phyloP scores from a whole-genome alignment of 2,329 filamentous ascomycete genomes.

The Xylaria sp. region DNA sequence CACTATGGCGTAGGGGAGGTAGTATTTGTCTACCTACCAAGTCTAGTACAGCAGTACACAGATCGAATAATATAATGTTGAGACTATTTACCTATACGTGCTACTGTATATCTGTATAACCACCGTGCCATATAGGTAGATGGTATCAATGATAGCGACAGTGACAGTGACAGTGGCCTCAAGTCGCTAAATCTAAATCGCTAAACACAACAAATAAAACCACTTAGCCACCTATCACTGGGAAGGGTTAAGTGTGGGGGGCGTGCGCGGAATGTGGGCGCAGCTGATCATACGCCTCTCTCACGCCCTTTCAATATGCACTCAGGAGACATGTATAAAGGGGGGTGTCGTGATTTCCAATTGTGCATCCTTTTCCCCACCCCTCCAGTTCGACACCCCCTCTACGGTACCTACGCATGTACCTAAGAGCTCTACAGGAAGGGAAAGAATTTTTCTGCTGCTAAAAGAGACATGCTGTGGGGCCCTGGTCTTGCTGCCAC shows the following conservation, averaged over 20 bases:
- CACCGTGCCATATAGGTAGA: neutral
- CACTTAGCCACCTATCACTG: neutral
- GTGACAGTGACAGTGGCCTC: neutral
- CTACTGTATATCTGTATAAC: neutral
- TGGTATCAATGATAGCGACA: neutral
- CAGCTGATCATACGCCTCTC: slow-evolving; percentile 38
- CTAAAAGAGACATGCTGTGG: slow-evolving; percentile 32
- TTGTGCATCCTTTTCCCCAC: slow-evolving; percentile 35
- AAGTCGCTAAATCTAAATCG: neutral
- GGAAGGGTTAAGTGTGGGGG: slow-evolving; percentile 15
- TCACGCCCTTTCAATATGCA: slow-evolving; percentile 25
- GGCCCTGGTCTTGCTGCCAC: slow-evolving; percentile 21
- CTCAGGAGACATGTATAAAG: slow-evolving; percentile 34
- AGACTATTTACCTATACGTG: neutral
- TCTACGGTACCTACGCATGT: neutral
- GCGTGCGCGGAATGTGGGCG: slow-evolving; percentile 33
- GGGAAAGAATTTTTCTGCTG: slow-evolving; percentile 36
- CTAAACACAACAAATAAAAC: slow-evolving; percentile 18
- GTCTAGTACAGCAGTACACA: neutral
- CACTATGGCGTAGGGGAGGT: neutral
- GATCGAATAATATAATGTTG: neutral
- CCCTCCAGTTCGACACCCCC: slow-evolving; percentile 22
- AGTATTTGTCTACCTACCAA: neutral
- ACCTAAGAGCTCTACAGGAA: neutral
- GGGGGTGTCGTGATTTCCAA: slow-evolving; percentile 41